phyloP scores from a whole-genome alignment of 202 grass and related monocot genomes.

The Eragrostis tef region DNA sequence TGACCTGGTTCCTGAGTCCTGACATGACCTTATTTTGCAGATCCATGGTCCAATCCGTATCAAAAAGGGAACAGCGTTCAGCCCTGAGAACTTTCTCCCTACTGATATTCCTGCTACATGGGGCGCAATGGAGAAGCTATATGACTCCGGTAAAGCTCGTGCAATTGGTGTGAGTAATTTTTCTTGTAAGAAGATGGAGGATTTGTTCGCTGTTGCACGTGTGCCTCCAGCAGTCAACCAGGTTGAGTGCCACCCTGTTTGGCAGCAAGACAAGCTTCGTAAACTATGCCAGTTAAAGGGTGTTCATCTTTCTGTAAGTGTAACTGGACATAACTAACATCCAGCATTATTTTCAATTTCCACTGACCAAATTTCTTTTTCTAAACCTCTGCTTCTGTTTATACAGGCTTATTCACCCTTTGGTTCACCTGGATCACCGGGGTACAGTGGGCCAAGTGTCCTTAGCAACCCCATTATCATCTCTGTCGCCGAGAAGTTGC shows the following conservation, averaged over 20 bases:
- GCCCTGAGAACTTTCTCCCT: conserved; percentile 55
- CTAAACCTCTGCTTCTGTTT: neutral
- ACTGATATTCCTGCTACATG: conserved; percentile 66
- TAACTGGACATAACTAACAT: neutral
- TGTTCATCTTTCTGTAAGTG: conserved; percentile 64
- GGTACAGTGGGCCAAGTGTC: conserved; percentile 44
- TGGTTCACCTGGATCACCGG: conserved; percentile 55
- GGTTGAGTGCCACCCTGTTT: conserved; percentile 73
- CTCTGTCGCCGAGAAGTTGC: conserved; percentile 44
- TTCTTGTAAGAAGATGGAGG: conserved; percentile 65
- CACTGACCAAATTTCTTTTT: conserved; percentile 3
- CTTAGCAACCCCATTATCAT: conserved; percentile 50
- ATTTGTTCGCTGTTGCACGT: conserved; percentile 47
- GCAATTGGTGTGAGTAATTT: conserved; percentile 82
- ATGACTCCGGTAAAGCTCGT: conserved; percentile 55
- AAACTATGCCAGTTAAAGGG: conserved; percentile 59
- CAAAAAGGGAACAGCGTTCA: conserved; percentile 53
- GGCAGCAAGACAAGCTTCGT: conserved; percentile 65
- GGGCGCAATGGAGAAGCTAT: conserved; percentile 64
- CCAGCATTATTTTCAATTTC: neutral
- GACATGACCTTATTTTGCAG: conserved; percentile 30
- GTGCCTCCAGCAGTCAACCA: conserved; percentile 64
- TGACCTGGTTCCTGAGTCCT: no score
- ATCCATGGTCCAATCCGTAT: conserved; percentile 59
- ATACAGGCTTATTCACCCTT: conserved; percentile 65